A percentile compares a stretch with the other conserved stretches of the same genome.
These are phyloP conservation scores for Ophiostoma triangulosporum DNA, from an alignment of 2,329 filamentous ascomycete species.

Conservation along the genomic window DNA sequence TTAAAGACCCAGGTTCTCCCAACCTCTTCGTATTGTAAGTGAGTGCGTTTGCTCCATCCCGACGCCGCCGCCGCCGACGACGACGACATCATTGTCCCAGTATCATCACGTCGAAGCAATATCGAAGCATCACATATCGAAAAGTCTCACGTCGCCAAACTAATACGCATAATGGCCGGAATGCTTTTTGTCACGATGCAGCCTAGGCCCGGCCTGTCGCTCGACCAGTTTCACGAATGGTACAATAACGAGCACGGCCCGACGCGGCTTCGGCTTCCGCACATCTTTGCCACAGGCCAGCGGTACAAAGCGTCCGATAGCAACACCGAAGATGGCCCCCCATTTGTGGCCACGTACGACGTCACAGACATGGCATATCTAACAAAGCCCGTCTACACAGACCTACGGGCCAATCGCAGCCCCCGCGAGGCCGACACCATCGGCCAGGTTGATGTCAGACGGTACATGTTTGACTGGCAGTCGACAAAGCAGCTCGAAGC, in stretches of 20 bases:
- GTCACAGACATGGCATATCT: constrained; percentile 61
- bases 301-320: constrained; percentile 60
- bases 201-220: constrained; percentile 50
- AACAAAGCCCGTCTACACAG: constrained; percentile 55
- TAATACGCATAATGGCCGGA: constrained; percentile 29
- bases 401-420: constrained; percentile 45
- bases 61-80: neutral
- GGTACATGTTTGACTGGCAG: constrained; percentile 57
- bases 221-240: constrained; percentile 73
- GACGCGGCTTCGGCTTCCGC: constrained; percentile 59
- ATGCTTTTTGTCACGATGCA: constrained; percentile 82
- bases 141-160: too few relatives aligned
- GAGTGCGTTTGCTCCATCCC: too few relatives aligned
- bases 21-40: too few relatives aligned
- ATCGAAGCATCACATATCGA: neutral
- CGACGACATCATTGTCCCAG: neutral
- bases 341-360: constrained; percentile 70
- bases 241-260: constrained; percentile 92
- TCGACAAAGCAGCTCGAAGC: constrained; percentile 43
- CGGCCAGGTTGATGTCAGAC: constrained; percentile 47
- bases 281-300: constrained; percentile 63
- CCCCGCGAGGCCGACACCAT: constrained; percentile 40
- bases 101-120: neutral
- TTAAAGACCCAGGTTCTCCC: too few relatives aligned
- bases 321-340: constrained; percentile 34